Evolutionary conservation across 192 early-diverging fungal species (phyloP).

Genomic region (Chytriomyces hyalinus): DNA sequence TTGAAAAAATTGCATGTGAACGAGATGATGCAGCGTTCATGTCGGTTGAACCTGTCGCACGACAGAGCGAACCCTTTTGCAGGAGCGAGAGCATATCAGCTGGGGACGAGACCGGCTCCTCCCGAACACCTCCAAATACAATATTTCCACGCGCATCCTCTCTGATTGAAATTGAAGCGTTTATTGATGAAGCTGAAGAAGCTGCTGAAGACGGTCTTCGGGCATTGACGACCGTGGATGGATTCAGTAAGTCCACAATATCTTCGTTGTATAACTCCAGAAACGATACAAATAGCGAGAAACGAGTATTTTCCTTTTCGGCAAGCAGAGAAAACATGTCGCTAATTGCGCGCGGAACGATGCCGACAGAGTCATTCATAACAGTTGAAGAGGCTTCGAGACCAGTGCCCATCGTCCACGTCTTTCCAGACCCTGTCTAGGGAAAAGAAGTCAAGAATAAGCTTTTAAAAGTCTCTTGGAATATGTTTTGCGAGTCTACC

Average conservation of each 20-base stretch:
- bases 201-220: conserved; percentile 34
- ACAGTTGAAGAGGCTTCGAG: conserved; percentile 40
- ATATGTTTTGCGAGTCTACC: conserved; percentile 24
- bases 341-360: conserved; percentile 57
- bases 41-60: conserved; percentile 93
- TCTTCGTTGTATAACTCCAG: conserved; percentile 99
- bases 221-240: conserved; percentile 54
- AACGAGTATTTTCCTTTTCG: conserved; percentile 29
- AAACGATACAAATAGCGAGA: conserved; percentile 75
- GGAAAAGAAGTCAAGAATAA: background rate
- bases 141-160: conserved; percentile 92
- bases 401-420: conserved; percentile 64
- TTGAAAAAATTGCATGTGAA: conserved; percentile 96
- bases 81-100: conserved; percentile 76
- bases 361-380: conserved; percentile 41
- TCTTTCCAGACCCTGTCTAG: conserved; percentile 65
- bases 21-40: conserved; percentile 89
- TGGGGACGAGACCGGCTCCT: conserved; percentile 71
- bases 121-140: conserved; percentile 84
- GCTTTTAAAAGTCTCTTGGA: background rate
- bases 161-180: conserved; percentile 71
- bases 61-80: conserved; percentile 76
- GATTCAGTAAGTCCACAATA: conserved; percentile 87
- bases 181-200: conserved; percentile 17
- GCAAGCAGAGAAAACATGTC: conserved; percentile 42